Conservation (phyloP, 176 grass and related monocot species). For the Avena eriantha region DNA sequence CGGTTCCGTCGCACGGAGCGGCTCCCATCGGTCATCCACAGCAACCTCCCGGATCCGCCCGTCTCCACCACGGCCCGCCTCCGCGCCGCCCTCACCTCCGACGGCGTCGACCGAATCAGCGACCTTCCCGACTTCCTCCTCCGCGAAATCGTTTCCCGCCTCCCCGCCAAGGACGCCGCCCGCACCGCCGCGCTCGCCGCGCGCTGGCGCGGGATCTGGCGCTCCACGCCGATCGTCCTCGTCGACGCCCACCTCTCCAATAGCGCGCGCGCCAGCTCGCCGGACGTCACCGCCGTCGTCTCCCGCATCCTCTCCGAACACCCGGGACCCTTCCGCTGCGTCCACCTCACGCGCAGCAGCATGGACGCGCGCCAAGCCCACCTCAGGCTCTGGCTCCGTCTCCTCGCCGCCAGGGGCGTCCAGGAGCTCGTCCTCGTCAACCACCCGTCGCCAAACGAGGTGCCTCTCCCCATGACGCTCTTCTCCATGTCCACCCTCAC, state of each 20-base stretch:
- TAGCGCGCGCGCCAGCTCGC: neutral
- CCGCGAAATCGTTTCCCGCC: constrained; percentile 14
- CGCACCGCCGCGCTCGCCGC: neutral
- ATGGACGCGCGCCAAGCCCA: neutral
- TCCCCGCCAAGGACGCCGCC: constrained; percentile 2
- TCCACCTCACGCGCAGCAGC: neutral
- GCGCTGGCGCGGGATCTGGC: constrained; percentile 17
- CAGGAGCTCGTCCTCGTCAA: constrained; percentile 8
- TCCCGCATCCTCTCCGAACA: neutral
- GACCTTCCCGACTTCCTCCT: neutral
- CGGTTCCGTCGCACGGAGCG: neutral
- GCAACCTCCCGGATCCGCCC: neutral
- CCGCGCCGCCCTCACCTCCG: neutral
- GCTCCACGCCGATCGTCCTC: constrained; percentile 2
- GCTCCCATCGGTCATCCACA: neutral
- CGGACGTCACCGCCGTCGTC: neutral
- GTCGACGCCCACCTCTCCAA: constrained; percentile 5
- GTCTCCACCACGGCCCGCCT: neutral
- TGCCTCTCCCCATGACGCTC: neutral
- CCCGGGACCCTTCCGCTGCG: neutral
- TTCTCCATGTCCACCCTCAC: neutral
- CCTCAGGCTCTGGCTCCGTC: neutral
- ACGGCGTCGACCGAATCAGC: constrained; percentile 16
- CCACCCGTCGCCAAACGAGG: neutral
- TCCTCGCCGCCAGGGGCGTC: neutral